phyloP scores from a whole-genome alignment of 2,329 filamentous ascomycete species.

The Aspergillus hortae region DNA sequence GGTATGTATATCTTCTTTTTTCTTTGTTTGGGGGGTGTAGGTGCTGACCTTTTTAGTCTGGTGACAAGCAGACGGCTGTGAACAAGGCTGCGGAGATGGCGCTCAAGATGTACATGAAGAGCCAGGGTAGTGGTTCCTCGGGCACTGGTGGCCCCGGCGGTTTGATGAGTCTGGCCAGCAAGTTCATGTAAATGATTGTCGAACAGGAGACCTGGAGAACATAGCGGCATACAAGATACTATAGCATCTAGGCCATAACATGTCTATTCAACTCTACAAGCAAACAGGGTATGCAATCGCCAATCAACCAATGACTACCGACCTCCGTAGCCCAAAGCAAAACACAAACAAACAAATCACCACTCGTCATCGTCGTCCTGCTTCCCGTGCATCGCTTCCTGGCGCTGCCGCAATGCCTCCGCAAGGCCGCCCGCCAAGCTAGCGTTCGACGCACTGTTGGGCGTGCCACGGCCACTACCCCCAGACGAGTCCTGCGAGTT shows the following conservation, averaged over 20 bases:
- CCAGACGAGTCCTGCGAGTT: conserved; percentile 50
- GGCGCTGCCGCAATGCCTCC: conserved; percentile 71
- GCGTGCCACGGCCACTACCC: conserved; percentile 67
- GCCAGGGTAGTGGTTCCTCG: conserved; percentile 54
- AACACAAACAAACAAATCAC: conserved; percentile 39
- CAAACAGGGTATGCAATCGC: conserved; percentile 8
- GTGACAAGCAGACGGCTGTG: conserved; percentile 77
- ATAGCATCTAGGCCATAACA: not conserved
- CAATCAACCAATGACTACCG: conserved; percentile 4
- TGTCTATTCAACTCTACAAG: conserved; percentile 6
- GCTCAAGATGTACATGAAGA: conserved; percentile 87
- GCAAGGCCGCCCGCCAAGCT: conserved; percentile 71
- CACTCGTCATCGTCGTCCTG: conserved; percentile 68
- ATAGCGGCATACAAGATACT: not conserved
- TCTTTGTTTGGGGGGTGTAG: not conserved
- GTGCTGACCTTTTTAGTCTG: conserved; percentile 34
- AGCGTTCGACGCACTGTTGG: conserved; percentile 53
- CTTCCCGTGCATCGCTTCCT: conserved; percentile 70
- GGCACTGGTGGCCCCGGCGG: conserved; percentile 48
- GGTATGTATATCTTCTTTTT: conserved; percentile 32
- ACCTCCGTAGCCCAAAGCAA: conserved; percentile 2
- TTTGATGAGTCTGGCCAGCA: conserved; percentile 57
- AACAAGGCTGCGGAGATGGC: conserved; percentile 80
- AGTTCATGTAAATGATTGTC: conserved; percentile 47
- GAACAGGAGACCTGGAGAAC: not conserved